Evolutionary conservation across 2,329 filamentous ascomycete genomes (phyloP).

Genomic region (Cladosporium sp.): DNA sequence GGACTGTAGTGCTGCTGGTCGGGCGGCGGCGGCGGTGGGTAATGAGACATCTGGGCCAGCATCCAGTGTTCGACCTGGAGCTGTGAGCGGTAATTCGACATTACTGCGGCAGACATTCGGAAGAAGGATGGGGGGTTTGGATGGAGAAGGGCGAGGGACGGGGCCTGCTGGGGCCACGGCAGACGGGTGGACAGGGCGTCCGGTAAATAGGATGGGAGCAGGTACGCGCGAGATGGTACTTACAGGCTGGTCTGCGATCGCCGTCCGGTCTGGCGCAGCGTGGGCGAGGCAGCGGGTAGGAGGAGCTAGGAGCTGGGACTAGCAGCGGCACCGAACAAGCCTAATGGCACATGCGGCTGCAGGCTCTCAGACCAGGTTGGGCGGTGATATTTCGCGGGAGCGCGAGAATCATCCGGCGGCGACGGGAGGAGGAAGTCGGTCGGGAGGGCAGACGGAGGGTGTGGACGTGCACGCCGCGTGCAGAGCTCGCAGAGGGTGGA

Average conservation of each 20-base stretch:
- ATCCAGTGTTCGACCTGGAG: conserved; percentile 31
- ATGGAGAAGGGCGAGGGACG: background rate
- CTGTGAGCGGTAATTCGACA: conserved; percentile 30
- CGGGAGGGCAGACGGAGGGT: background rate
- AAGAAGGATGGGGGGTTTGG: conserved; percentile 1
- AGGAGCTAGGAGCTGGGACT: background rate
- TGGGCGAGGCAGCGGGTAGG: conserved; percentile 2
- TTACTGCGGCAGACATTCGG: conserved; percentile 27
- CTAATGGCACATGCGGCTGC: conserved; percentile 10
- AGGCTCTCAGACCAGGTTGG: conserved; percentile 12
- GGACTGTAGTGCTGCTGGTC: conserved; percentile 32
- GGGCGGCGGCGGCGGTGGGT: conserved; percentile 30
- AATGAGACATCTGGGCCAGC: conserved; percentile 32
- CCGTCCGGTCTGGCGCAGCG: conserved; percentile 6
- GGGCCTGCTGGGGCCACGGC: conserved; percentile 3
- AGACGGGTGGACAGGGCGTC: background rate
- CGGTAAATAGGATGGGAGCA: conserved; percentile 7
- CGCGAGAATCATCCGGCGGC: conserved; percentile 10
- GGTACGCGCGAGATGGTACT: conserved; percentile 10
- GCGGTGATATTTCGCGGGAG: conserved; percentile 10
- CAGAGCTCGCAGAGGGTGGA: background rate
- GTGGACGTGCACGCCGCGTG: conserved; percentile 3
- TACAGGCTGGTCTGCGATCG: conserved; percentile 10
- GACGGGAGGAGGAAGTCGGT: conserved; percentile 8
- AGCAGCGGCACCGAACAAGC: conserved; percentile 10